Percentiles rank a stretch among this genome's conserved stretches.
phyloP scores from a whole-genome alignment of 2,329 filamentous ascomycete species.

The Nothophaeocryptopus gaeumannii region DNA sequence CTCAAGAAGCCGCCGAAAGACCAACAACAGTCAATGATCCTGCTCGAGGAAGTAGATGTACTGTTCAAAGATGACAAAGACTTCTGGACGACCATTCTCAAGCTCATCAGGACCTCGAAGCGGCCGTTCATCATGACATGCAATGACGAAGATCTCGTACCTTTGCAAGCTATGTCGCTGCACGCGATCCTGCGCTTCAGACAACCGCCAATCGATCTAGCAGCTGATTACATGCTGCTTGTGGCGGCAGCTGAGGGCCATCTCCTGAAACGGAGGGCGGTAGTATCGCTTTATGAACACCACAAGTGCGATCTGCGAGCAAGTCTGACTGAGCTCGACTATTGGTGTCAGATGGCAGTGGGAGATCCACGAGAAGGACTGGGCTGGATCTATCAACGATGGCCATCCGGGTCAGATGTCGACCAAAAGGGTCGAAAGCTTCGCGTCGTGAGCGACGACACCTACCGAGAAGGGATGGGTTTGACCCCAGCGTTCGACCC shows the following conservation, averaged over 20 bases:
- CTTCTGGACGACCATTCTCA: slow-evolving; percentile 82
- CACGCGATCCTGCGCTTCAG: slow-evolving; percentile 80
- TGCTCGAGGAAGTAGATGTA: slow-evolving; percentile 90
- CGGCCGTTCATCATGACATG: slow-evolving; percentile 94
- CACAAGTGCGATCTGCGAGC: slow-evolving; percentile 73
- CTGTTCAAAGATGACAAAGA: slow-evolving; percentile 94
- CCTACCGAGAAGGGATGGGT: slow-evolving; percentile 76
- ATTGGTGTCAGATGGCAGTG: slow-evolving; percentile 95
- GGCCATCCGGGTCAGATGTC: slow-evolving; percentile 68
- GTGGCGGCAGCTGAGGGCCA: slow-evolving; percentile 89
- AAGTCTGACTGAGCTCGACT: slow-evolving; percentile 78
- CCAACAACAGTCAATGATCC: slow-evolving; percentile 91
- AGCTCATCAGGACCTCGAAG: slow-evolving; percentile 78
- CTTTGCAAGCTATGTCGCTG: slow-evolving; percentile 68
- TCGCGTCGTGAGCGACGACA: slow-evolving; percentile 76
- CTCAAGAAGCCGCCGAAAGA: slow-evolving; percentile 39
- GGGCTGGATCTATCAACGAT: slow-evolving; percentile 82
- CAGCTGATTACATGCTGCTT: slow-evolving; percentile 75
- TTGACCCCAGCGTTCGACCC: slow-evolving; percentile 51
- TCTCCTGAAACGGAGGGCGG: slow-evolving; percentile 63
- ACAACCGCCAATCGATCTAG: slow-evolving; percentile 63
- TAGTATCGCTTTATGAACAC: slow-evolving; percentile 67
- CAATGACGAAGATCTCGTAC: slow-evolving; percentile 82
- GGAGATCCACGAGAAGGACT: slow-evolving; percentile 85
- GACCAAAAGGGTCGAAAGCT: slow-evolving; percentile 66